Conservation (phyloP, 495 filamentous ascomycete species). For the Trichoderma reesei region DNA sequence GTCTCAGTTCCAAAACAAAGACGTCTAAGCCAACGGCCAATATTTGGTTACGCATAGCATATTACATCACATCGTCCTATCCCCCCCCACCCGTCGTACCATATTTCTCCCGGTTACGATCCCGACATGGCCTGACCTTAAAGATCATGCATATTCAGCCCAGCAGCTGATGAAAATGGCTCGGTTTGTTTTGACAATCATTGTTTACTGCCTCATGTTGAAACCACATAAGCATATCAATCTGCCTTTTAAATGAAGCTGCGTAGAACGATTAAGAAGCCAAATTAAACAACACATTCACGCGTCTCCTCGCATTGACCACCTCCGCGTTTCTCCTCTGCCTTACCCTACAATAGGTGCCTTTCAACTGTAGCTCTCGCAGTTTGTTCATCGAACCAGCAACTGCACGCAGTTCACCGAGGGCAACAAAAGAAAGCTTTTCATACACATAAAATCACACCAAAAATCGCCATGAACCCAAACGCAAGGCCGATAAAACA, state of each 20-base stretch:
- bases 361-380: too few relatives aligned
- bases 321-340: background rate
- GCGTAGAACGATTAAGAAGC: background rate
- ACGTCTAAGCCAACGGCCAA: background rate
- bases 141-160: background rate
- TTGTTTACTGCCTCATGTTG: too few relatives aligned
- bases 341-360: background rate
- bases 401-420: too few relatives aligned
- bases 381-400: too few relatives aligned
- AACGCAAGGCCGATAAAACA: slow-evolving; percentile 38
- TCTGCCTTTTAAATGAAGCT: too few relatives aligned
- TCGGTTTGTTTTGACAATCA: background rate
- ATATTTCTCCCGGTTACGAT: background rate
- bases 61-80: slow-evolving; percentile 1
- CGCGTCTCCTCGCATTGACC: background rate
- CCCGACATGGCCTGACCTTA: background rate
- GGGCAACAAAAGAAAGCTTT: too few relatives aligned
- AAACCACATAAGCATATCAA: too few relatives aligned
- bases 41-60: background rate
- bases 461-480: slow-evolving; percentile 8
- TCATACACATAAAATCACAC: background rate
- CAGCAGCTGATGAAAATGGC: background rate
- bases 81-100: background rate
- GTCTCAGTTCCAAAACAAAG: background rate
- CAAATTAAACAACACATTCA: background rate